Base-by-base conservation (phyloP, 352 stramenopile genomes). In the Hyaloperonospora brassicae region DNA sequence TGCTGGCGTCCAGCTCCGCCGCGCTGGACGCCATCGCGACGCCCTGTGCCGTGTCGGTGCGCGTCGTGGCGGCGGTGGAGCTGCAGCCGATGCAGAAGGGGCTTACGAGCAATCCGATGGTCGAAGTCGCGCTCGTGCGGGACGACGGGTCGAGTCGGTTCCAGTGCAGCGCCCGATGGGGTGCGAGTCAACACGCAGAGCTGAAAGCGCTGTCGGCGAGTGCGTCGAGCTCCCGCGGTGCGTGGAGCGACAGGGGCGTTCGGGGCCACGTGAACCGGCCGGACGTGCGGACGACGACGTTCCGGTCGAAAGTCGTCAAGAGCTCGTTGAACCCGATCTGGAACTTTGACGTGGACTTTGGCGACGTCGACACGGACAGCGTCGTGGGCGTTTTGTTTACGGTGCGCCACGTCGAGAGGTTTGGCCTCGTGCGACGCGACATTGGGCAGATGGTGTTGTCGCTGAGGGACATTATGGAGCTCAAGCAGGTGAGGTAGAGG, bases 331-430 rank as follows among this genome's bases (percentile, higher is more conserved):
- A 89, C 57, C 79, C 79, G 34, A 85, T 87, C 47, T 89, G 79
- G 79, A 85, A 87, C 59, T 77, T 89, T 42, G 75, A 87, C 54
- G 75, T 87, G 41, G 79, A 89, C 60, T 89, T 89, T 64, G 79
- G 79, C 23, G 76, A 87, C 55, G 74, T 87, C 17, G 76, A 87
- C 56, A 76, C 65, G 6, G 75, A 87, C 27, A 73, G 62, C 39
- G 76, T 87, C 44, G 60, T 86, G 40, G 79, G 79, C 24, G 79
- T 89, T 45, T 57, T 81, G 38, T 77, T 87, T 50, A 76, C 78
- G 12, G 77, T 89, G 36, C 69, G 70, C 17, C 79, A 89, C 57
- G 62, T 83, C 10, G 79, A 86, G 59, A 87, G 79, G 60, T 75
- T 89, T 50, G 79, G 79, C 25, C 62, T 89, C 41, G 54, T 89